These are phyloP conservation scores for Starmerella cellae DNA, from an alignment of 805 yeast species.

Conservation along the genomic window DNA sequence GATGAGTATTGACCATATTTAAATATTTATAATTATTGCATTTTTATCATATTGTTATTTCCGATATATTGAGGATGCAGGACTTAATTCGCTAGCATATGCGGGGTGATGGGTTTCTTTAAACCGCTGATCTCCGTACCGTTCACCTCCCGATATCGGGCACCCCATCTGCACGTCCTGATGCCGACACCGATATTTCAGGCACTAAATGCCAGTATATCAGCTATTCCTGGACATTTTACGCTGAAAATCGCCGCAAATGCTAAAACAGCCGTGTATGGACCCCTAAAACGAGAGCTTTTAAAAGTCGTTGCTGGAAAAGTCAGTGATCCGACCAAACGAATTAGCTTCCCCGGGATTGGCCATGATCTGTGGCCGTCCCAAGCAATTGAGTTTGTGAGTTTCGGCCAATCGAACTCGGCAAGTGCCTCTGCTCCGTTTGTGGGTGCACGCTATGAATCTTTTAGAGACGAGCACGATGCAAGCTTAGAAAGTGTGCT, in stretches of 20 bases:
- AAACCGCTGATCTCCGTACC: too few species aligned
- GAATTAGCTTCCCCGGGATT: constrained; percentile 45
- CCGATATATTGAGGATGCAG: neutral
- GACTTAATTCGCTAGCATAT: too few species aligned
- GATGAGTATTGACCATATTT: neutral
- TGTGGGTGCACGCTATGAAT: constrained; percentile 79
- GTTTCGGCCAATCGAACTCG: constrained; percentile 35
- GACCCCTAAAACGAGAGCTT: constrained; percentile 42
- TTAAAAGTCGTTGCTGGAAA: constrained; percentile 46
- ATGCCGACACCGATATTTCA: constrained; percentile 11
- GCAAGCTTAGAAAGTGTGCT: constrained; percentile 50
- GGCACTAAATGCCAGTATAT: constrained; percentile 14
- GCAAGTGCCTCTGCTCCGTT: constrained; percentile 39
- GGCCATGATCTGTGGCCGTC: constrained; percentile 34
- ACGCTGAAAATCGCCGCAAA: constrained; percentile 30
- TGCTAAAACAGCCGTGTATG: constrained; percentile 44
- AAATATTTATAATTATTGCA: too few species aligned
- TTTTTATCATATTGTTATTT: neutral
- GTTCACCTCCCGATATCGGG: too few species aligned
- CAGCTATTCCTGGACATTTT: constrained; percentile 31
- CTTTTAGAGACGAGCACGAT: constrained; percentile 73
- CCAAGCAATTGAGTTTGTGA: constrained; percentile 33
- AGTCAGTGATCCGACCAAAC: constrained; percentile 39
- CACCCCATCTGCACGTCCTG: neutral
- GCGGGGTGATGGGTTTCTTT: too few species aligned